Percentiles rank a stretch among this genome's conserved stretches.
Conservation (phyloP, 179 eudicot species). For the Drosera spatulata region DNA sequence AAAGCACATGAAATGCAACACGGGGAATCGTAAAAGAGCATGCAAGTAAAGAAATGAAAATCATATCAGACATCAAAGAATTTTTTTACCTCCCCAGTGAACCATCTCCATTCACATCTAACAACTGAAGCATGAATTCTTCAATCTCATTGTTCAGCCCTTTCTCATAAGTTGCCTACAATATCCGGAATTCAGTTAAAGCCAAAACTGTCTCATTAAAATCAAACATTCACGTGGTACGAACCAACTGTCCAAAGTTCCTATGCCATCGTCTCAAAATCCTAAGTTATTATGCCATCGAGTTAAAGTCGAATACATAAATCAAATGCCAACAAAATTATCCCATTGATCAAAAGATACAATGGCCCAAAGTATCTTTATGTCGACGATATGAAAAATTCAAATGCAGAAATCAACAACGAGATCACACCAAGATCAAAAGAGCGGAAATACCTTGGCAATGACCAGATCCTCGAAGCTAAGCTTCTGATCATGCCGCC, state of each 20-base stretch:
- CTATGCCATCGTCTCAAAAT: no score
- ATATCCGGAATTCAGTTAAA: neutral
- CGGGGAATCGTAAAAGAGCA: no score
- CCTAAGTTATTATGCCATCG: no score
- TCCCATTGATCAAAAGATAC: neutral
- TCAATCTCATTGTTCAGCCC: constrained; percentile 81
- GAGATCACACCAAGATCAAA: no score
- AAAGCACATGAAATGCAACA: no score
- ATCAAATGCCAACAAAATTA: no score
- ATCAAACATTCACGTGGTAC: no score
- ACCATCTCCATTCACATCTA: constrained; percentile 68
- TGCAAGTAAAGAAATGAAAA: no score
- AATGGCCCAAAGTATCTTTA: neutral
- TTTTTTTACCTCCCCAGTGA: constrained; percentile 40
- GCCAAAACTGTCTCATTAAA: neutral
- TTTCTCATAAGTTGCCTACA: constrained; percentile 81
- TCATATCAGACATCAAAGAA: no score
- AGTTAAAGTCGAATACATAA: no score
- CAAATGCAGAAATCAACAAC: no score
- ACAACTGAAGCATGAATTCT: constrained; percentile 58
- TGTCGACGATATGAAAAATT: neutral
- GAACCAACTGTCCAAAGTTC: no score
- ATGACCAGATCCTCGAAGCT: constrained; percentile 78
- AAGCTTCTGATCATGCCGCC: constrained; percentile 58
- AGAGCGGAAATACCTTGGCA: constrained; percentile 52